Conservation (phyloP, 2,329 filamentous ascomycete genomes). For the Chlorencoelia australis region DNA sequence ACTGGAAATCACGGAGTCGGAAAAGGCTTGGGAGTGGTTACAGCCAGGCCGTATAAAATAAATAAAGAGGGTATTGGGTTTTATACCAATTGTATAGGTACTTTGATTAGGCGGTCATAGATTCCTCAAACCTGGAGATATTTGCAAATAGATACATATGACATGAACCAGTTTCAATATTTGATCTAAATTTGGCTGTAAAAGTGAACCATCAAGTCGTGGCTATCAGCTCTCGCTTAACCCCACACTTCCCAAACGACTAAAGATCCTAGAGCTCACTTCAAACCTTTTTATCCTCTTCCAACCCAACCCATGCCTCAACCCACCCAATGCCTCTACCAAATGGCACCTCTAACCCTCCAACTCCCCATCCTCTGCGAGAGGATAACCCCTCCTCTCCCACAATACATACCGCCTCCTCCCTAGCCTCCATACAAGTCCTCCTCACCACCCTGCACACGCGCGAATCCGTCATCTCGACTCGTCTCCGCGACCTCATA, state of each 20-base stretch:
- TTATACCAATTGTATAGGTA: conserved; percentile 10
- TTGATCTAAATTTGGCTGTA: background rate
- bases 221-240: conserved; percentile 17
- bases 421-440: conserved; percentile 68
- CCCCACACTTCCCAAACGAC: conserved; percentile 8
- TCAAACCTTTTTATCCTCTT: too few species aligned
- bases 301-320: conserved; percentile 23
- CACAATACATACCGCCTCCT: conserved; percentile 65
- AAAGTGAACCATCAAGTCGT: background rate
- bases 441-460: conserved; percentile 65
- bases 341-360: conserved; percentile 23
- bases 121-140: conserved; percentile 4
- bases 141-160: conserved; percentile 2
- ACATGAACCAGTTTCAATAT: background rate
- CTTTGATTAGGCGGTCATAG: conserved; percentile 5
- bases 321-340: conserved; percentile 27
- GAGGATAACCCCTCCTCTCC: conserved; percentile 12
- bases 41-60: conserved; percentile 49
- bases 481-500: conserved; percentile 65
- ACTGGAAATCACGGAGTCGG: conserved; percentile 47
- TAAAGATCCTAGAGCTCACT: too few species aligned
- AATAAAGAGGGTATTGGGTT: conserved; percentile 1
- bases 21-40: conserved; percentile 50
- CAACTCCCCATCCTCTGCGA: conserved; percentile 9
- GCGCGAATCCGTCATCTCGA: conserved; percentile 65